A percentile compares a stretch with the other conserved stretches of the same genome.
These are phyloP conservation scores for Micractinium sp. DNA, from an alignment of 139 green algal genomes.

Conservation along the genomic window DNA sequence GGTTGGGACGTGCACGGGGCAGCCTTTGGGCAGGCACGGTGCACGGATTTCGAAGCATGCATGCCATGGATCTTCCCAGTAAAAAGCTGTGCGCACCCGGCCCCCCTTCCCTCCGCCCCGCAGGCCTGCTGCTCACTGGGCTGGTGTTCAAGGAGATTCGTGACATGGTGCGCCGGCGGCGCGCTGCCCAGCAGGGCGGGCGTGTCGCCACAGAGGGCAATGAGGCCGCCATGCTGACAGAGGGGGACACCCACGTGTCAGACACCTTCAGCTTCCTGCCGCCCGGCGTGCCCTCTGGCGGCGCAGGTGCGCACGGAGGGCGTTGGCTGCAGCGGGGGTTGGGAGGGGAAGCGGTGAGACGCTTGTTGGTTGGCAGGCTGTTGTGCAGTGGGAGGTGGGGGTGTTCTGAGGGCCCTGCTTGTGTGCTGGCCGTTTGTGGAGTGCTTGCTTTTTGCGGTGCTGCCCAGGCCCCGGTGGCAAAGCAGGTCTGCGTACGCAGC, in stretches of 20 bases:
- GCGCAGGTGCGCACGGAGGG: background rate
- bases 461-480: too few relatives aligned
- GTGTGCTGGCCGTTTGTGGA: too few relatives aligned
- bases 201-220: background rate
- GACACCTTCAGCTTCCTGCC: slow-evolving; percentile 35
- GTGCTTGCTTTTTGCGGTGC: too few relatives aligned
- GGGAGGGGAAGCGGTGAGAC: background rate
- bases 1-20: too few relatives aligned
- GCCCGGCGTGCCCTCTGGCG: slow-evolving; percentile 1
- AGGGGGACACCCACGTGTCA: background rate
- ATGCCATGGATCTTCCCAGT: too few relatives aligned
- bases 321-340: background rate
- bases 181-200: background rate
- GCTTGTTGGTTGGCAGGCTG: background rate
- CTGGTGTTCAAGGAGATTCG: slow-evolving; percentile 53
- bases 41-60: too few relatives aligned
- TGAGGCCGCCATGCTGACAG: background rate
- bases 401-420: background rate
- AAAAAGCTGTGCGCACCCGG: too few relatives aligned
- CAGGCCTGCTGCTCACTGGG: slow-evolving; percentile 64
- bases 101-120: background rate
- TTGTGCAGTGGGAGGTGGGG: background rate
- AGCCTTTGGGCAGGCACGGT: too few relatives aligned
- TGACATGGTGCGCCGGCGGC: slow-evolving; percentile 20
- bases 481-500: too few relatives aligned